Evolutionary conservation across 2,329 filamentous ascomycete species (phyloP), one percentile per base, ranked within the genome.

Genomic region (Colletotrichum sp.): DNA sequence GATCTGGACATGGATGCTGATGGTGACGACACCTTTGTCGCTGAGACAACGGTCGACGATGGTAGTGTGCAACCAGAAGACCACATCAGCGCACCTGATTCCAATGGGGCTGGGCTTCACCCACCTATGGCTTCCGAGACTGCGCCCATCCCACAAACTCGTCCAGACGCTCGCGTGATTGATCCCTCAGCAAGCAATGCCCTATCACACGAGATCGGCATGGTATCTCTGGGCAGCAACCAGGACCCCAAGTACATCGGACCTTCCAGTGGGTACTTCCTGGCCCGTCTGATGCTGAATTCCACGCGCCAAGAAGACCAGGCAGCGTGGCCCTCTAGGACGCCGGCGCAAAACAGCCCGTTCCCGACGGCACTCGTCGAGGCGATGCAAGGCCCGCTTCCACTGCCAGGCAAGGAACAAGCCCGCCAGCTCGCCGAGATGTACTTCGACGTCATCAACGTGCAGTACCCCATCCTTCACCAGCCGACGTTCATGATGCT

Each of bases 241-340:
- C 83, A 85, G 58, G 88, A 89, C 24, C 87, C 86, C 5, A 84
- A 87, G 72, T 91, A 91, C 64, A 88, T 91, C 16, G 90, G 90
- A 0, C 89, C 90, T 4, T 91, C 90, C 0, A 91, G 89, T 48
- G 90, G 89, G 2, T 90, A 89, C 72, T 89, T 90, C 57, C 84
- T 91, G 15, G 88, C 88, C 3, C 86, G 87, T 1, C 82, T 90
- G 4, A 85, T 90, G 78, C 83, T 90, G 15, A 76, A 15, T 82
- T 85, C 26, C 85, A 82, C 9, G 81, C 83, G 8, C 81, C 83
- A 18, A 70, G 82, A 77, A 13, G 76, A 76, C 67, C 82, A 78
- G 21, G 77, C 58, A 70, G 36, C 32, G 15, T 57, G 70, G 74
- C 38, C 64, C 8, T 48, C 32, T 2, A 69, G 38, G 48, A 38